Percentiles rank a stretch among this genome's conserved stretches.
These are phyloP conservation scores for Termitomyces sp. DNA, from an alignment of 768 basidiomycete genomes.

Conservation along the genomic window DNA sequence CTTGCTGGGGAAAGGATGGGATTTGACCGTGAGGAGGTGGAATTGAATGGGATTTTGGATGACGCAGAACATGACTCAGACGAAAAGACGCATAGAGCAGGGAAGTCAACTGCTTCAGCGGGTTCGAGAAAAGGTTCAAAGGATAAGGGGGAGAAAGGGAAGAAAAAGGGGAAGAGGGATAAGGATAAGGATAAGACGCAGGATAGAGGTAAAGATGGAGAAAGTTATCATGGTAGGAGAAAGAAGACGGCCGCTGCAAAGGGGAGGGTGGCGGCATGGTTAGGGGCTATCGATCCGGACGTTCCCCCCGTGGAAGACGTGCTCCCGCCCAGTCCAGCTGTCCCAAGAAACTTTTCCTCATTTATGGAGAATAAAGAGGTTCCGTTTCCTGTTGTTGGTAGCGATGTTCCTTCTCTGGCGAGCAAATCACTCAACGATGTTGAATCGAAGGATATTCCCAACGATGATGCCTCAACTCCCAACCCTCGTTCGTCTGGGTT, in stretches of 20 bases:
- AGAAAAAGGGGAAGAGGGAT: constrained; percentile 19
- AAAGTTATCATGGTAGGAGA: constrained; percentile 18
- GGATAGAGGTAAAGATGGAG: constrained; percentile 14
- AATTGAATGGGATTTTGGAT: constrained; percentile 19
- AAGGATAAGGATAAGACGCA: constrained; percentile 20
- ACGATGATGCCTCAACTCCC: constrained; percentile 33
- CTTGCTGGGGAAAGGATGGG: constrained; percentile 27
- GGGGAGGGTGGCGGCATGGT: constrained; percentile 74
- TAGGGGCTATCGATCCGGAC: constrained; percentile 59
- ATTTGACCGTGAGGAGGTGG: constrained; percentile 19
- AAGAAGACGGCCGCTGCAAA: constrained; percentile 38
- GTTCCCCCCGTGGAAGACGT: constrained; percentile 47
- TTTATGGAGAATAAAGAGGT: neutral
- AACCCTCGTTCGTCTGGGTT: constrained; percentile 78
- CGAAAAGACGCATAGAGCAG: constrained; percentile 32
- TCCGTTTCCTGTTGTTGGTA: neutral
- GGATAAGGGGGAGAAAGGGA: constrained; percentile 18
- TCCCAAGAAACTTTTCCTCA: neutral
- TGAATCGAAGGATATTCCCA: neutral
- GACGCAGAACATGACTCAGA: constrained; percentile 28
- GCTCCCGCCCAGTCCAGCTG: constrained; percentile 31
- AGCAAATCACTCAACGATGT: neutral
- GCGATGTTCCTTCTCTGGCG: neutral
- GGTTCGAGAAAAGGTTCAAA: constrained; percentile 19
- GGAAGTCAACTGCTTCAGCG: constrained; percentile 23